Conservation (phyloP, 495 filamentous ascomycete species). For the Massariosphaeria phaeospora region DNA sequence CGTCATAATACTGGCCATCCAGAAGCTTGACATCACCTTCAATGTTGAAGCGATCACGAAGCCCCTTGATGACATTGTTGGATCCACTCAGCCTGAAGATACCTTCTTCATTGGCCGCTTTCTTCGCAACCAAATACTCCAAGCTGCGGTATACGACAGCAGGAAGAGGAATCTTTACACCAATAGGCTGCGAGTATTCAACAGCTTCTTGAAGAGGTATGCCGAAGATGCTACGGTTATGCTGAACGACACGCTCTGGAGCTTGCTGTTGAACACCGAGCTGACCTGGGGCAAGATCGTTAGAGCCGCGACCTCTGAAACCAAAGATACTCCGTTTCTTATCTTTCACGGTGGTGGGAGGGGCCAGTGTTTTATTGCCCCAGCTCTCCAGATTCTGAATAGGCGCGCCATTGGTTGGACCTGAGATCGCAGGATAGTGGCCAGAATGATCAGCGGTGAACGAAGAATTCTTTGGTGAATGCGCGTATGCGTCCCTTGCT, state of each 20-base stretch:
- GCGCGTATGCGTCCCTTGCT: constrained; percentile 41
- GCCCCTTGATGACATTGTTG: constrained; percentile 83
- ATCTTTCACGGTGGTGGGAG: constrained; percentile 56
- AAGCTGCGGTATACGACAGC: constrained; percentile 97
- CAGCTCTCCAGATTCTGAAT: constrained; percentile 84
- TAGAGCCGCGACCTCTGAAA: constrained; percentile 66
- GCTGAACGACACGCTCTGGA: constrained; percentile 4
- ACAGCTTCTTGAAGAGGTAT: constrained; percentile 83
- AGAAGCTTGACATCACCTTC: constrained; percentile 92
- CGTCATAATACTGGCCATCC: constrained; percentile 84
- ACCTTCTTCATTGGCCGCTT: constrained; percentile 81
- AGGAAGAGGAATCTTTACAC: constrained; percentile 67
- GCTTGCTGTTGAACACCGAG: constrained; percentile 7
- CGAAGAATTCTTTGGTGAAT: constrained; percentile 33
- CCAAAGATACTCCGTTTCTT: constrained; percentile 90
- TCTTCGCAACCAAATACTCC: constrained; percentile 82
- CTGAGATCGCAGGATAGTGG: constrained; percentile 60
- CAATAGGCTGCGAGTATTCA: constrained; percentile 66
- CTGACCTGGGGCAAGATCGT: constrained; percentile 48
- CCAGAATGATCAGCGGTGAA: constrained; percentile 19
- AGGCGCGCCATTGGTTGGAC: constrained; percentile 74
- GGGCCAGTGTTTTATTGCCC: constrained; percentile 63
- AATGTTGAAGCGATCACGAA: constrained; percentile 86
- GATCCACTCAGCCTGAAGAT: constrained; percentile 96
- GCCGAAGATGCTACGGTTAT: constrained; percentile 65